phyloP scores from a whole-genome alignment of 2,329 filamentous ascomycete species.

The Chlorencoelia australis region DNA sequence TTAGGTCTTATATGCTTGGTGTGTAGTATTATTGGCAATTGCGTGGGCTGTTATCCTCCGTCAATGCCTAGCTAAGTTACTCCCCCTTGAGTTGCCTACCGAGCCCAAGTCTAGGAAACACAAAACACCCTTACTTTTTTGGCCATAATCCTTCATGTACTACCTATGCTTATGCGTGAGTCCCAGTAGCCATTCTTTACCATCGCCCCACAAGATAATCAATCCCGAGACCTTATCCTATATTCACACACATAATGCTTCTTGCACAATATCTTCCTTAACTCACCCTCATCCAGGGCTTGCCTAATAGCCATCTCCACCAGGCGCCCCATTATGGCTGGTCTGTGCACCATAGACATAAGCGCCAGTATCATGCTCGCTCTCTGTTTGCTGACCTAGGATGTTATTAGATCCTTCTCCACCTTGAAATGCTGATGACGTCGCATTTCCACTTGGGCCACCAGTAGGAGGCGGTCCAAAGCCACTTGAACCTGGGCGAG shows the following conservation, averaged over 20 bases:
- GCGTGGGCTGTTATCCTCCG: too few species aligned
- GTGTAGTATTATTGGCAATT: too few species aligned
- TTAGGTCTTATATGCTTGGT: too few species aligned
- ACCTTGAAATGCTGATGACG: slow-evolving; percentile 23
- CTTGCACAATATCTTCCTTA: too few species aligned
- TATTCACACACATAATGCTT: slow-evolving; percentile 24
- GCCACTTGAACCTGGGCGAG: slow-evolving; percentile 42
- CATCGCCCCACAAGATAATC: too few species aligned
- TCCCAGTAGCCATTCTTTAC: too few species aligned
- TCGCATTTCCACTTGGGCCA: slow-evolving; percentile 28
- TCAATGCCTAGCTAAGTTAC: too few species aligned
- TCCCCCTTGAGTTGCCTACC: too few species aligned
- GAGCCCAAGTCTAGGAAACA: too few species aligned
- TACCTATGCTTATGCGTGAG: too few species aligned
- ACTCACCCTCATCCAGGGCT: too few species aligned
- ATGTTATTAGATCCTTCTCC: slow-evolving; percentile 27
- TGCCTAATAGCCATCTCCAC: slow-evolving; percentile 22
- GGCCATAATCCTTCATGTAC: slow-evolving; percentile 23
- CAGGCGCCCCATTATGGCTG: slow-evolving; percentile 46
- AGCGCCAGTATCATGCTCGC: slow-evolving; percentile 28
- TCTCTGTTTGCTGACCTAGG: slow-evolving; percentile 25
- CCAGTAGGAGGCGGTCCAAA: slow-evolving; percentile 36
- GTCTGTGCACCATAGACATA: slow-evolving; percentile 36
- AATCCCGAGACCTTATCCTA: slow-evolving; percentile 17
- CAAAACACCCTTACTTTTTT: slow-evolving; percentile 22